phyloP scores from a whole-genome alignment of 208 protist genomes.

The Kentomonas sorsogonicus region DNA sequence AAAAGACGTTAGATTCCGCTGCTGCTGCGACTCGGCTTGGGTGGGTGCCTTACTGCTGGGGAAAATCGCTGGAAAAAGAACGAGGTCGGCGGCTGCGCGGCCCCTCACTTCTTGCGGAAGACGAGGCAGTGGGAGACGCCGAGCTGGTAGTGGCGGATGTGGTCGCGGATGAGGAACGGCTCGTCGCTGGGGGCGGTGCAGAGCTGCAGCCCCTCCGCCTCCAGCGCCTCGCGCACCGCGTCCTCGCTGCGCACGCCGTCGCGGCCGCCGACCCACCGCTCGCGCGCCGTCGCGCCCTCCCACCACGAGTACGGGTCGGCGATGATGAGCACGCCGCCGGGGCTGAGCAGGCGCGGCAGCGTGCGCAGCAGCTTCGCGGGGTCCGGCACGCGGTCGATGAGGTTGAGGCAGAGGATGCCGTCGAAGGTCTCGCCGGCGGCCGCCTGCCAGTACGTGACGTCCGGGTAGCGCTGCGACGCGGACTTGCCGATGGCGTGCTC shows the following conservation, averaged over 20 bases:
- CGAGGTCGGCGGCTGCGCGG: not conserved
- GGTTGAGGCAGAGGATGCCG: slow-evolving; percentile 68
- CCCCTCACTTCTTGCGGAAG: slow-evolving; percentile 34
- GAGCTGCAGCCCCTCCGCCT: slow-evolving; percentile 63
- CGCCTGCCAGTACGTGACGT: slow-evolving; percentile 50
- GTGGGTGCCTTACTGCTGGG: not conserved
- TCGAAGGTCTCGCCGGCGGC: slow-evolving; percentile 60
- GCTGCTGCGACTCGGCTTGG: too few relatives aligned
- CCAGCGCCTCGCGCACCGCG: slow-evolving; percentile 48
- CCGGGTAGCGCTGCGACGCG: slow-evolving; percentile 17
- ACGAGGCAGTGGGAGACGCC: slow-evolving; percentile 81
- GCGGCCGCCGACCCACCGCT: slow-evolving; percentile 67
- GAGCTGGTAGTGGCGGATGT: slow-evolving; percentile 82
- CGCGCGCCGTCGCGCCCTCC: slow-evolving; percentile 49
- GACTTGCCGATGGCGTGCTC: not conserved
- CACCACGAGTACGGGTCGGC: slow-evolving; percentile 85
- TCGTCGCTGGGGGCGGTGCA: slow-evolving; percentile 69
- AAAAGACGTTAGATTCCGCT: not conserved
- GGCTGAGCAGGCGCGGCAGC: slow-evolving; percentile 31
- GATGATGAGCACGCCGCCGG: slow-evolving; percentile 70
- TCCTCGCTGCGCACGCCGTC: slow-evolving; percentile 52
- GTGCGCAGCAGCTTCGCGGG: slow-evolving; percentile 52
- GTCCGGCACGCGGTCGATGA: slow-evolving; percentile 78
- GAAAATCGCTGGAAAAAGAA: not conserved
- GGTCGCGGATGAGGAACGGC: slow-evolving; percentile 86